Evolutionary conservation across 2,329 filamentous ascomycete species (phyloP), one percentile per base, ranked within the genome.

Genomic region (Fusarium concolor): DNA sequence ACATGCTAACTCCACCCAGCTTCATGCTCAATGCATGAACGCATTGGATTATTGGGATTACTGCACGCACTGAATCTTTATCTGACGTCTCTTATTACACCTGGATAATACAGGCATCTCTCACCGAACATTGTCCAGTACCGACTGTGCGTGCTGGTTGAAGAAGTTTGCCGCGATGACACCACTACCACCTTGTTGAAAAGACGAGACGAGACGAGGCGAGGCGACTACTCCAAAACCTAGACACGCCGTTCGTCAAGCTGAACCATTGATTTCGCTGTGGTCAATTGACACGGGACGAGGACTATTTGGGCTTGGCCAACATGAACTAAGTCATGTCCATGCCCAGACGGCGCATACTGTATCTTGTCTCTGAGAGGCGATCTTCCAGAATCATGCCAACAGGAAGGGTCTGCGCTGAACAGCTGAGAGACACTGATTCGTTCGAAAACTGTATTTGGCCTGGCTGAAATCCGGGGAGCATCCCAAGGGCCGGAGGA

Each of bases 391-490:
- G 71, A 76, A 76, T 72, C 68, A 75, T 74, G 71, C 70, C 73
- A 72, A 75, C 68, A 41, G 26, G 42, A 44, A 70, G 54, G 56
- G 66, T 63, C 56, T 62, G 70, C 51, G 61, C 31, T 38, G 46
- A 70, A 45, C 51, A 65, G 41, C 57, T 55, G 37, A 53, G 37
- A 53, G 26, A 28, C 63, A 53, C 37, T 54, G 62, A 65, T 71
- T 67, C 57, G 64, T 43, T 71, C 57, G 50, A 67, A 51, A 58
- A 55, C 63, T 67, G 67, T 39, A 55, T 68, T 68, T 69, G 70
- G 59, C 67, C 61, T 59, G 71, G 62, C 71, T 72, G 65, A 72
- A 78, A 78, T 77, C 76, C 71, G 77, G 77, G 76, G 75, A 77
- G 74, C 69, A 47, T 62, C 62, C 67, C 62, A 69, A 71, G 63